These are phyloP conservation scores for Colletotrichum ledebouriae DNA, from an alignment of 2,329 filamentous ascomycete genomes.

Conservation along the genomic window DNA sequence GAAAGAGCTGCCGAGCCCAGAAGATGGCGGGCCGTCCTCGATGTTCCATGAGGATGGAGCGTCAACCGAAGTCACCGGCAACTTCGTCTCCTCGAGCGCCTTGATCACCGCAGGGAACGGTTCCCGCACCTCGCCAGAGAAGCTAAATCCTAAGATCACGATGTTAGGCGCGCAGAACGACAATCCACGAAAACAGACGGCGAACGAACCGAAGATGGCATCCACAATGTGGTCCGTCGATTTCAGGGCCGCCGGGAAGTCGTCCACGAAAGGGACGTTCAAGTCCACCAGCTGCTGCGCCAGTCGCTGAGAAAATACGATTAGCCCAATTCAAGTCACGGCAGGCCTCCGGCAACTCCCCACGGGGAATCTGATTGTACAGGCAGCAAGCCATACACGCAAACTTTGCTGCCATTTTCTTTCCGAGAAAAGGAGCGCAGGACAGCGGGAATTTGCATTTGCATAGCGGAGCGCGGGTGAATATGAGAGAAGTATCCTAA, in stretches of 20 bases:
- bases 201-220: constrained; percentile 85
- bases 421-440: constrained; percentile 19
- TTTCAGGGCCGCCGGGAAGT: constrained; percentile 77
- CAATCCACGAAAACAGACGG: background rate
- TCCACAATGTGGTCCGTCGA: constrained; percentile 87
- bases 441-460: constrained; percentile 27
- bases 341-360: background rate
- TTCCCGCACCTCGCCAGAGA: constrained; percentile 91
- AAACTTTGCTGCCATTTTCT: constrained; percentile 30
- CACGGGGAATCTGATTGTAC: background rate
- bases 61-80: constrained; percentile 90
- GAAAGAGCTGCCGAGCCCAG: constrained; percentile 83
- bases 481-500: background rate
- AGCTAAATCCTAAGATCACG: constrained; percentile 79
- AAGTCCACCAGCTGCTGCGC: constrained; percentile 88
- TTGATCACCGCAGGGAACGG: constrained; percentile 88
- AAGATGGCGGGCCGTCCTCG: constrained; percentile 82
- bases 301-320: constrained; percentile 71
- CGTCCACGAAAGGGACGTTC: constrained; percentile 83
- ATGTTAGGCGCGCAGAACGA: constrained; percentile 36
- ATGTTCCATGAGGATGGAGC: constrained; percentile 97
- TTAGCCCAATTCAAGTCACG: constrained; percentile 46
- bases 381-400: constrained; percentile 21
- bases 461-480: constrained; percentile 32
- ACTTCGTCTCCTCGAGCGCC: constrained; percentile 77